These are phyloP conservation scores for Eucalyptus sp. DNA, from an alignment of 345 rosid species.

Conservation along the genomic window DNA sequence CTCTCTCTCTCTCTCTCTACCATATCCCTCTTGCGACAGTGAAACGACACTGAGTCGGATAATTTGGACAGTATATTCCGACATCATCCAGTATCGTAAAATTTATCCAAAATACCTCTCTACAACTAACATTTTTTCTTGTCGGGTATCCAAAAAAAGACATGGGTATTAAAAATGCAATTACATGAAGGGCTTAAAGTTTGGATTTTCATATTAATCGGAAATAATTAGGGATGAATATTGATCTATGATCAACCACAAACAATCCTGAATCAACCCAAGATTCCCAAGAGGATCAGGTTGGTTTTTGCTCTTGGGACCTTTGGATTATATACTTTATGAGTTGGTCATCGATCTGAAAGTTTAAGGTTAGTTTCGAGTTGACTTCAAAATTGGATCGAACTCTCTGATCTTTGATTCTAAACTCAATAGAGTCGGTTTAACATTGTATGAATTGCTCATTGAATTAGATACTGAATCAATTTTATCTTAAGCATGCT, in stretches of 20 bases:
- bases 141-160: not conserved
- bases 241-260: rapidly evolving
- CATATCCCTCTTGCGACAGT: constrained; percentile 9
- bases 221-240: no score
- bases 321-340: rapidly evolving
- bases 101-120: not conserved
- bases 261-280: rapidly evolving
- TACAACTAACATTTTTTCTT: not conserved
- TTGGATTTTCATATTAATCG: not conserved
- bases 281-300: no score
- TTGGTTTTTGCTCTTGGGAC: rapidly evolving
- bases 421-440: no score
- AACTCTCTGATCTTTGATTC: rapidly evolving
- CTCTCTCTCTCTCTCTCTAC: no score
- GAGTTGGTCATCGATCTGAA: rapidly evolving
- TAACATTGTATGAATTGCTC: no score
- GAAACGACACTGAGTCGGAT: constrained; percentile 9
- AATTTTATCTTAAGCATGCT: no score
- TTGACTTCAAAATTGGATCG: rapidly evolving
- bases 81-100: not conserved
- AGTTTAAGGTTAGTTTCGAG: rapidly evolving
- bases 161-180: not conserved
- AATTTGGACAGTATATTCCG: not conserved
- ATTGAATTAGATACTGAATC: no score
- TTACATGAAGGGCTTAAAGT: not conserved